Percentiles rank a stretch among this genome's conserved stretches.
These are phyloP conservation scores for Trichosporon sp. DNA, from an alignment of 1,284 basidiomycete genomes.

Conservation along the genomic window DNA sequence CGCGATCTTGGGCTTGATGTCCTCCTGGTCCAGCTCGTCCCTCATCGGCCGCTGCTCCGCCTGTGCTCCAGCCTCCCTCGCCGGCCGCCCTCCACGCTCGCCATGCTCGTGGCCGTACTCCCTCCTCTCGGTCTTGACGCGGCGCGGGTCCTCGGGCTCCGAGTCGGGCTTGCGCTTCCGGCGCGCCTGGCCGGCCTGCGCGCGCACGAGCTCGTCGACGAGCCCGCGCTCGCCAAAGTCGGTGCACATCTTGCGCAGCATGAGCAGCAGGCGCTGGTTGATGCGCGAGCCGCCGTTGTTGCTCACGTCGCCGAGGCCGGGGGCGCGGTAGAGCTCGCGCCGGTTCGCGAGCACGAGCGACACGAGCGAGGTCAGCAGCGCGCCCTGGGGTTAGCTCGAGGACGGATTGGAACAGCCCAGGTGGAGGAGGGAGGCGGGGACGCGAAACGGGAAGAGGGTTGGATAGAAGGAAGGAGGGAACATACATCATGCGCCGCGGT, in stretches of 20 bases:
- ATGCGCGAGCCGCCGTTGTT: slow-evolving; percentile 20
- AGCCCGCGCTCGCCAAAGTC: not conserved
- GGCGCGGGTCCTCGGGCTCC: not conserved
- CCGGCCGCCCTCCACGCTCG: not conserved
- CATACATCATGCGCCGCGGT: not conserved
- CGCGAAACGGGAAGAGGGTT: not conserved
- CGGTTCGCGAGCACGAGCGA: slow-evolving; percentile 8
- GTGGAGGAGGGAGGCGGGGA: no score
- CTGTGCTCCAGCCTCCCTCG: not conserved
- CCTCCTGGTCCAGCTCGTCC: not conserved
- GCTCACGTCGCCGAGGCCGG: slow-evolving; percentile 19
- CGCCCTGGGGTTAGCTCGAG: slow-evolving; percentile 7
- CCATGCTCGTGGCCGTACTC: not conserved
- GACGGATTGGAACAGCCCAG: not conserved
- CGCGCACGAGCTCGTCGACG: not conserved
- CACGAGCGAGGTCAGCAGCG: slow-evolving; percentile 12
- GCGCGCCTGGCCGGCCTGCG: not conserved
- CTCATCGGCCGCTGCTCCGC: not conserved
- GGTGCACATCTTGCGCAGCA: slow-evolving; percentile 11
- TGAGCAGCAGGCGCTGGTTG: slow-evolving; percentile 15
- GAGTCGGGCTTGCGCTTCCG: not conserved
- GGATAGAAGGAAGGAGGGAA: not conserved
- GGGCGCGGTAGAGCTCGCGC: slow-evolving; percentile 17
- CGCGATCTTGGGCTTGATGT: not conserved
- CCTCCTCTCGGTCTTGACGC: not conserved